These are phyloP conservation scores for Taphrina flavorubra DNA, from an alignment of 1,139 yeast genomes.

Conservation along the genomic window DNA sequence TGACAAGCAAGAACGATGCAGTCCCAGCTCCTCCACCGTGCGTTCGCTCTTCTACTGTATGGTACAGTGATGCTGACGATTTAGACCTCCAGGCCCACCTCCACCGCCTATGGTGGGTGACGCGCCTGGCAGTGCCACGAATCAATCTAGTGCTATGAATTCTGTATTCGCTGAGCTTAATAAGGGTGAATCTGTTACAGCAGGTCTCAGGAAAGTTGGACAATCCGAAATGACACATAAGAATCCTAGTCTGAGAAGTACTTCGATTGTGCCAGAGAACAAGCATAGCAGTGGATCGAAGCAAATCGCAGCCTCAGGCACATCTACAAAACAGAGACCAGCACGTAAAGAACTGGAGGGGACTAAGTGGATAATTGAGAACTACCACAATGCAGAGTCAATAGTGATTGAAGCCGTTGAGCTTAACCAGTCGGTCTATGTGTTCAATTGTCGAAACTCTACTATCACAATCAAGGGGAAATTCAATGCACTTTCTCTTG, in stretches of 20 bases:
- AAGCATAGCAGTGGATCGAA: slow-evolving; percentile 73
- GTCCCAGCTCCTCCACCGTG: slow-evolving; percentile 6
- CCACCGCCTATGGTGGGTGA: slow-evolving; percentile 73
- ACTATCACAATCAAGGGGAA: slow-evolving; percentile 88
- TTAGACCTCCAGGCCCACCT: slow-evolving; percentile 68
- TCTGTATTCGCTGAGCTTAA: slow-evolving; percentile 94
- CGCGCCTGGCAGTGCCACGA: slow-evolving; percentile 47
- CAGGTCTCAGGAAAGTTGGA: slow-evolving; percentile 88
- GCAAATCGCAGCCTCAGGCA: slow-evolving; percentile 58
- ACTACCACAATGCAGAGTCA: slow-evolving; percentile 62
- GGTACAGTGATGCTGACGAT: background rate
- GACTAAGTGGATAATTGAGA: slow-evolving; percentile 87
- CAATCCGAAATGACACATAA: slow-evolving; percentile 94
- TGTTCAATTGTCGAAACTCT: slow-evolving; percentile 75
- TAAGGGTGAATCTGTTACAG: slow-evolving; percentile 81
- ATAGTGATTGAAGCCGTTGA: slow-evolving; percentile 75
- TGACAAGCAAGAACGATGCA: background rate
- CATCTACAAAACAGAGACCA: slow-evolving; percentile 55
- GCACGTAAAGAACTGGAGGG: slow-evolving; percentile 72
- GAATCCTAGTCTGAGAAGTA: slow-evolving; percentile 77
- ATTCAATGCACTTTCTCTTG: slow-evolving; percentile 83
- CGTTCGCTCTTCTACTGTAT: slow-evolving; percentile 1
- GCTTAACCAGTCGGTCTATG: slow-evolving; percentile 84
- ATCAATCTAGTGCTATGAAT: slow-evolving; percentile 64
- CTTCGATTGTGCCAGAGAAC: slow-evolving; percentile 55